Percentiles rank a stretch among this genome's conserved stretches.
Conservation (phyloP, 2,329 filamentous ascomycete species). For the Truncatella angustata region DNA sequence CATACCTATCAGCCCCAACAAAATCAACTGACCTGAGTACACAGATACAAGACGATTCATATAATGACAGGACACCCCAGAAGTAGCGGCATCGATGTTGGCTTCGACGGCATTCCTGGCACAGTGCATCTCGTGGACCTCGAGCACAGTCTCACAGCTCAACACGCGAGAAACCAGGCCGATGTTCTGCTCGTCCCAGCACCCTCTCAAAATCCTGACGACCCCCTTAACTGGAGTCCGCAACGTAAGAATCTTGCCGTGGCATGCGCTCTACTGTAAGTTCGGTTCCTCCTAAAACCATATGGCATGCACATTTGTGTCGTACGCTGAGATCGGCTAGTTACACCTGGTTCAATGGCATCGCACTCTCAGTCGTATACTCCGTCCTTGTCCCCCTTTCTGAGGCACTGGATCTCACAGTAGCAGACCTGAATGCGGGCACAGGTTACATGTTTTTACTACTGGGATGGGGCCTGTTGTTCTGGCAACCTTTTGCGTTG, state of each 20-base stretch:
- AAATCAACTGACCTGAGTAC: too few species aligned
- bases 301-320: background rate
- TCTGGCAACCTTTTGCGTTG: constrained; percentile 47
- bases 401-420: constrained; percentile 20
- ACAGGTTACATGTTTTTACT: constrained; percentile 35
- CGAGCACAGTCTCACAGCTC: constrained; percentile 28
- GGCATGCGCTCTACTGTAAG: constrained; percentile 23
- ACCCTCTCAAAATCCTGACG: constrained; percentile 48
- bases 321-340: constrained; percentile 23
- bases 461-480: constrained; percentile 42
- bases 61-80: too few species aligned
- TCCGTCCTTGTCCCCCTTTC: constrained; percentile 28
- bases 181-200: constrained; percentile 51
- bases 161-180: constrained; percentile 28
- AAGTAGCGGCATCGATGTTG: too few species aligned
- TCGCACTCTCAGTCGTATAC: constrained; percentile 31
- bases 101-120: too few species aligned
- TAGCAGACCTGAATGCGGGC: constrained; percentile 26
- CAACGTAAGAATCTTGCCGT: constrained; percentile 26
- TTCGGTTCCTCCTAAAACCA: constrained; percentile 7
- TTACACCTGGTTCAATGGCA: constrained; percentile 38
- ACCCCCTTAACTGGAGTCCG: constrained; percentile 50
- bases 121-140: constrained; percentile 41
- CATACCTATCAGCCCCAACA: too few species aligned
- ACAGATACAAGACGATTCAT: too few species aligned